Base-by-base conservation (phyloP, 1,284 basidiomycete species). In the Heterobasidion parviporum region DNA sequence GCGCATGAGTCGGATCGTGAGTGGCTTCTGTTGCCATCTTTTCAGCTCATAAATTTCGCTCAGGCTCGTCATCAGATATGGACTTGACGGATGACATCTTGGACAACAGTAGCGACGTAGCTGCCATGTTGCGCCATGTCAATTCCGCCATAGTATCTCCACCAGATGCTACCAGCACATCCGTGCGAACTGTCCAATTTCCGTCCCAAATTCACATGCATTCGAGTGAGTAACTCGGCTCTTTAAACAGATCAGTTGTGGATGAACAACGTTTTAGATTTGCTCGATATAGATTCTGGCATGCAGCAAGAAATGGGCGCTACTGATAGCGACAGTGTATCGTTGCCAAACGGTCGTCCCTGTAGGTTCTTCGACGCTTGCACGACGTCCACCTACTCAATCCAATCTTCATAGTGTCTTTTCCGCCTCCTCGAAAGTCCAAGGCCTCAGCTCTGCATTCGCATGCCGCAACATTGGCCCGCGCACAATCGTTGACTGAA, bases 241-340 rank as follows among this genome's bases (percentile, higher is more conserved):
- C 32, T 32, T 32, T 33, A 52, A 55, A 15, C 33, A 12, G n/a
- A 7, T 10, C 34, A 47, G 60, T 46, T 5, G 1, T 50, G 6
- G 48, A 58, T 50, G 12, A 34, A n/a, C 38, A 32, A 6, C 2
- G 36, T 32, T 44, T 41, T 57, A 89, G 86, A 89, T 69, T 74
- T 89, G 14, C 67, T 89, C 58, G 85, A 86, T 16, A 76, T 81
- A 54, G 83, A 89, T 62, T 85, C 85, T 2, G 83, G 85, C 62
- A 89, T 89, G 87, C 82, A 82, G 55, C 74, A 79, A 51, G 81
- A 74, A n/a, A 78, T 89, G 65, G 74, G 79, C 43, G 79, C 73
- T 14, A 64, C 79, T 54, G 78, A 82, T 52, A 82, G 76, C 60
- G 78, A 77, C 35, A 69, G 68, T 20, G 71, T 72, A 46, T 70